These are phyloP conservation scores for Microsporum ferrugineum DNA, from an alignment of 2,329 filamentous ascomycete species.

Conservation along the genomic window DNA sequence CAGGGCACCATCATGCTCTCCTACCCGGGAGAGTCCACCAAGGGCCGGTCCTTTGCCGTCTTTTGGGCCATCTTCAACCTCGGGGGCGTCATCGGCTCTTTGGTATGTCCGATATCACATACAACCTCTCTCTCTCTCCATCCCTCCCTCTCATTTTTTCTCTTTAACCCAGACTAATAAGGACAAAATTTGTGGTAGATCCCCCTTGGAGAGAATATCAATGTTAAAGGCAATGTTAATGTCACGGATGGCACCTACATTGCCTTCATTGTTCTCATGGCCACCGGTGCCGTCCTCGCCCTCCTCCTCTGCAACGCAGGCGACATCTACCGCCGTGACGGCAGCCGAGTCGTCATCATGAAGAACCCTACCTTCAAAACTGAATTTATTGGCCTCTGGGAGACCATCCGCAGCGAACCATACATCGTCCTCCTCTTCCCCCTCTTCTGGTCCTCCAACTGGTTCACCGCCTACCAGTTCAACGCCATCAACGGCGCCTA, in stretches of 20 bases:
- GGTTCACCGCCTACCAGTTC: slow-evolving; percentile 72
- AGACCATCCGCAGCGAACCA: slow-evolving; percentile 58
- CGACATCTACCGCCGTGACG: slow-evolving; percentile 63
- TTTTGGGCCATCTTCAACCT: slow-evolving; percentile 96
- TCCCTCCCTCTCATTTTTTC: background rate
- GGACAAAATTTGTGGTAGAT: slow-evolving; percentile 20
- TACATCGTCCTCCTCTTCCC: slow-evolving; percentile 68
- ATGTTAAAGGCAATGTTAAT: slow-evolving; percentile 25
- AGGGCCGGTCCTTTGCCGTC: slow-evolving; percentile 78
- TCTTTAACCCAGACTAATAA: background rate
- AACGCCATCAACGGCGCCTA: slow-evolving; percentile 59
- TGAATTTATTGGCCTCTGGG: slow-evolving; percentile 63
- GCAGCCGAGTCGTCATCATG: slow-evolving; percentile 72
- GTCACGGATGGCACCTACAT: slow-evolving; percentile 69
- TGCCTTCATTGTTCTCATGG: slow-evolving; percentile 75
- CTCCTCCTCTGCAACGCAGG: slow-evolving; percentile 60
- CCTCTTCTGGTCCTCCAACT: slow-evolving; percentile 70
- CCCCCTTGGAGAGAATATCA: slow-evolving; percentile 37
- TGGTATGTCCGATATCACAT: slow-evolving; percentile 36
- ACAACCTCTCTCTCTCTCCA: background rate
- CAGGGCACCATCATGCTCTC: slow-evolving; percentile 55
- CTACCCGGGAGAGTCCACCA: slow-evolving; percentile 68
- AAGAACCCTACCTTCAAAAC: slow-evolving; percentile 80
- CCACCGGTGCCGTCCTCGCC: slow-evolving; percentile 57
- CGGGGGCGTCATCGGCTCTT: slow-evolving; percentile 73